Percentiles rank a stretch among this genome's conserved stretches.
Evolutionary conservation across 1,284 basidiomycete species (phyloP).

Genomic region (Schizophyllum commune): DNA sequence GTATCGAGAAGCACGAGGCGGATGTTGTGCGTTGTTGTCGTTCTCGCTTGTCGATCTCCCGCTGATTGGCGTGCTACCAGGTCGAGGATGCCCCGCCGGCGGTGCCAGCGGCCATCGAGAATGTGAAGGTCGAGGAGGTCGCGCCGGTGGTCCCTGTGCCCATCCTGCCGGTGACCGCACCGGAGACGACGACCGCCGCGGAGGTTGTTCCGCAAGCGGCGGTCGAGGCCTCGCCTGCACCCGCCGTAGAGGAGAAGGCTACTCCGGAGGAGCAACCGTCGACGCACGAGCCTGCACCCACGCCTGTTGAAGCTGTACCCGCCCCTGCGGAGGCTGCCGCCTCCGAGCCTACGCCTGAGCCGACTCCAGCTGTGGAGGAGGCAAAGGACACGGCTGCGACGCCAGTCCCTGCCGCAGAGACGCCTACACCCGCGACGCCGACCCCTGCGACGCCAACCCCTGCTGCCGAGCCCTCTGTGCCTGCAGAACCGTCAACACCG

Average conservation of each 20-base stretch:
- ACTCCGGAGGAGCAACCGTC: neutral
- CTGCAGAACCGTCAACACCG: neutral
- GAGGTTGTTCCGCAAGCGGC: neutral
- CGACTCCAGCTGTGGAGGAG: too few species aligned
- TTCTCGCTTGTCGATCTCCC: neutral
- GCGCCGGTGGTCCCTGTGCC: slow-evolving; percentile 26
- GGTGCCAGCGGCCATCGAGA: neutral
- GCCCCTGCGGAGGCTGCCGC: neutral
- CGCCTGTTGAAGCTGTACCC: neutral
- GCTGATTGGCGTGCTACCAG: neutral
- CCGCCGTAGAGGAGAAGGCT: neutral
- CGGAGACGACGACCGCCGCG: neutral
- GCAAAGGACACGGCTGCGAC: too few species aligned
- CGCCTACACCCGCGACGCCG: too few species aligned
- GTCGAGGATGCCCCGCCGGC: neutral
- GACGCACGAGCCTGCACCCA: neutral
- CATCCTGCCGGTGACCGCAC: slow-evolving; percentile 24
- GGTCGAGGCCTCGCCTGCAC: neutral
- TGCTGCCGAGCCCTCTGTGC: neutral
- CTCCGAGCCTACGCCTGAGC: neutral
- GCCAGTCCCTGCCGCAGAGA: neutral
- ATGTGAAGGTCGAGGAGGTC: slow-evolving; percentile 3
- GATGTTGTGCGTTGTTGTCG: neutral
- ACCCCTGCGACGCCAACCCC: neutral
- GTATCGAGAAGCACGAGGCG: neutral